Percentiles rank a stretch among this genome's conserved stretches.
phyloP scores from a whole-genome alignment of 2,329 filamentous ascomycete genomes.

The Plectosphaerella cucumerina region DNA sequence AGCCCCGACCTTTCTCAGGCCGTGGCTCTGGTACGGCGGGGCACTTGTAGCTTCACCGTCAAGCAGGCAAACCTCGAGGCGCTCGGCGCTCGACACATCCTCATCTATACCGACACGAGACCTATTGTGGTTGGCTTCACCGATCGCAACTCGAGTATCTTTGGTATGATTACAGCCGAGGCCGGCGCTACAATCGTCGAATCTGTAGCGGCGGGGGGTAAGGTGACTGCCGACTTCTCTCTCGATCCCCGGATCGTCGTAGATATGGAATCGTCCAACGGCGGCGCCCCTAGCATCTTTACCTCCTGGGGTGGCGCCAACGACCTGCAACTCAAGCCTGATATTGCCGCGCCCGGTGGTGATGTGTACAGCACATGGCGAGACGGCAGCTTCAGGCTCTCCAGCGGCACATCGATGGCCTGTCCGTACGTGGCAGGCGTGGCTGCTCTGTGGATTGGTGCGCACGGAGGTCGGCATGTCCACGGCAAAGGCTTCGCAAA shows the following conservation, averaged over 20 bases:
- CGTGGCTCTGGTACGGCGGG: constrained; percentile 23
- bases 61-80: constrained; percentile 21
- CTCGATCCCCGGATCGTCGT: no score
- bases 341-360: constrained; percentile 37
- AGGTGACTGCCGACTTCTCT: no score
- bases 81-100: constrained; percentile 19
- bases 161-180: not conserved
- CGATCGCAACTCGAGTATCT: constrained; percentile 34
- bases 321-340: constrained; percentile 33
- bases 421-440: constrained; percentile 40
- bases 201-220: no score
- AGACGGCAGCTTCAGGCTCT: constrained; percentile 22
- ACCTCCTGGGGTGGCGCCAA: constrained; percentile 33
- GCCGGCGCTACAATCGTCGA: constrained; percentile 3
- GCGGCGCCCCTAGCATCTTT: constrained; percentile 23
- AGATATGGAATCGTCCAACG: no score
- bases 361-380: constrained; percentile 33
- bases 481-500: constrained; percentile 27
- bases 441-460: constrained; percentile 28
- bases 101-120: constrained; percentile 21
- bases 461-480: constrained; percentile 22
- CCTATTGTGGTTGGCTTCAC: constrained; percentile 24
- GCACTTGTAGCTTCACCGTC: constrained; percentile 22
- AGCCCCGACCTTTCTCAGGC: constrained; percentile 16
- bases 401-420: constrained; percentile 46